Base-by-base conservation (phyloP, 208 protist genomes). In the Wallacemonas sp. region DNA sequence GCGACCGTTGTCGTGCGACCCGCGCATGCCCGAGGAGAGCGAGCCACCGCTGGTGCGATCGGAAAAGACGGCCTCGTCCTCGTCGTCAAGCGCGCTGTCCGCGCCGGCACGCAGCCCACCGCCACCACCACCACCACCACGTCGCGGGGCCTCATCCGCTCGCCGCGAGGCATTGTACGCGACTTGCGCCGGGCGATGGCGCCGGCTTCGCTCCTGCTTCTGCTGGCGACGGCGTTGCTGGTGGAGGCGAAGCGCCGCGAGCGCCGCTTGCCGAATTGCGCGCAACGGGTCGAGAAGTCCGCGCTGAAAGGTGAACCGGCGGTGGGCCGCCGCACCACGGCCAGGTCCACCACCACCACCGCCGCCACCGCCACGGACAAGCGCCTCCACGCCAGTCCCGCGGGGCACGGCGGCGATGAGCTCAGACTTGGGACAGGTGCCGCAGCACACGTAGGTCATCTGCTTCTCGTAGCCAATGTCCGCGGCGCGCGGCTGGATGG, bases 391-490 rank as follows among this genome's bases (percentile, higher is more conserved):
- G 28, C 73, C 61, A 8, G 42, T 67, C 64, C 61, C 36, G 48
- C 52, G 29, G 32, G 48, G 29, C 65, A 76, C 57, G 39, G 68
- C 65, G 18, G 75, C 61, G 31, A 75, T 62, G 36, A 91, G 55
- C 73, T 88, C 84, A 23, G 76, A 63, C 49, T 94, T 89, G 16
- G 63, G 48, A 46, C 88, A 94, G 23, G 26, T 75, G 12, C 79
- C 84, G 61, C 89, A 95, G 71, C 82, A 87, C n/a, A 92, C 80
- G 59, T 87, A 93, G 1, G 89, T 92, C 72, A 89, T 84, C 65
- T 89, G 76, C 72, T 91, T 92, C 62, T 89, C 80, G 29, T 91
- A 91, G 29, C 82, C 73, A 66, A 90, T 86, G 33, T 93, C 86
- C 8, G 81, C 76, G 12, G 84, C 82, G 14, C 79, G 81, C 5